Conservation (phyloP, 768 basidiomycete genomes). For the Pisolithus marmoratus region DNA sequence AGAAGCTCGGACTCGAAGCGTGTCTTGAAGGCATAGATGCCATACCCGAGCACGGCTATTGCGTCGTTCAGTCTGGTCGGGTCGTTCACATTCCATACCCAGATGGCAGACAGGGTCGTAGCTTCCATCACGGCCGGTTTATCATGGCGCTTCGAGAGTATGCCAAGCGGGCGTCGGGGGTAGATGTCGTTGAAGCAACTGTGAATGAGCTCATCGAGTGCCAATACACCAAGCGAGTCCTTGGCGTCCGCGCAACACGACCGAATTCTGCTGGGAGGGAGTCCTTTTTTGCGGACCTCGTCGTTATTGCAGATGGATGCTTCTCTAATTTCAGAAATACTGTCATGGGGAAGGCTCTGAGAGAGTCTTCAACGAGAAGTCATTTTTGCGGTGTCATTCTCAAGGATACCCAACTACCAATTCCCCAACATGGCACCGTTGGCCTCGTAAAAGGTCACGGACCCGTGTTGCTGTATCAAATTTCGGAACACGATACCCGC, state of each 20-base stretch:
- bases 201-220: slow-evolving; percentile 71
- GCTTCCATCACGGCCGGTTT: slow-evolving; percentile 93
- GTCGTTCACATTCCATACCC: slow-evolving; percentile 91
- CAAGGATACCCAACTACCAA: slow-evolving; percentile 67
- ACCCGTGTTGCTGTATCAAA: slow-evolving; percentile 91
- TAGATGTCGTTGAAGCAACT: slow-evolving; percentile 82
- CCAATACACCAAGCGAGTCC: slow-evolving; percentile 42
- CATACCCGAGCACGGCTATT: slow-evolving; percentile 79
- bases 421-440: slow-evolving; percentile 79
- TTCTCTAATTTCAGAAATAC: slow-evolving; percentile 83
- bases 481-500: slow-evolving; percentile 81
- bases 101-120: slow-evolving; percentile 59
- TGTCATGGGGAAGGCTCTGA: slow-evolving; percentile 50
- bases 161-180: slow-evolving; percentile 53
- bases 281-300: slow-evolving; percentile 66
- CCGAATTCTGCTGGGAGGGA: slow-evolving; percentile 38
- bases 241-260: slow-evolving; percentile 62
- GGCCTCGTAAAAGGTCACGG: slow-evolving; percentile 74
- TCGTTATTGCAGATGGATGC: slow-evolving; percentile 90
- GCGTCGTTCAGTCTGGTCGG: slow-evolving; percentile 56
- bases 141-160: slow-evolving; percentile 71
- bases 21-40: slow-evolving; percentile 88
- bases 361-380: slow-evolving; percentile 54
- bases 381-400: slow-evolving; percentile 86
- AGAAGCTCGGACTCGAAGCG: slow-evolving; percentile 67